Percentiles rank a stretch among this genome's conserved stretches.
phyloP scores from a whole-genome alignment of 2,329 filamentous ascomycete genomes.

The Emericellopsis atlantica region DNA sequence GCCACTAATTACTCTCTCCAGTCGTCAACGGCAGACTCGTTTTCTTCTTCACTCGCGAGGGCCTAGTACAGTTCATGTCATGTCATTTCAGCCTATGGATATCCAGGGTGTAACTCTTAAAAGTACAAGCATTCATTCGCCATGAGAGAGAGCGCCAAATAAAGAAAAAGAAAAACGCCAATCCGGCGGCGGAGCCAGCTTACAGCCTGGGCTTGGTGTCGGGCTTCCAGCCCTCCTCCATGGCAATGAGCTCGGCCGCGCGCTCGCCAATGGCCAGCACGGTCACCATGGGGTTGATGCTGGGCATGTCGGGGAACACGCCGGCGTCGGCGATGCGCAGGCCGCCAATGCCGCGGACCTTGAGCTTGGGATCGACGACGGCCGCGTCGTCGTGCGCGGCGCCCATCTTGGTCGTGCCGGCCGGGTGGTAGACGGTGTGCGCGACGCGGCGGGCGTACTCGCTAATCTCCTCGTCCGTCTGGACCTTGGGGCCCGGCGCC shows the following conservation, averaged over 20 bases:
- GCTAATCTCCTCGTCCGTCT: slow-evolving; percentile 67
- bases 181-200: not conserved
- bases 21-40: no score
- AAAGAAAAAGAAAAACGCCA: not conserved
- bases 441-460: slow-evolving; percentile 72
- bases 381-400: slow-evolving; percentile 53
- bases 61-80: no score
- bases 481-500: slow-evolving; percentile 60
- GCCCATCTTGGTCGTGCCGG: slow-evolving; percentile 85
- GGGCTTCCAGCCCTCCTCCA: slow-evolving; percentile 43
- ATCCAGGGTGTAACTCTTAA: no score
- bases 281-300: slow-evolving; percentile 84
- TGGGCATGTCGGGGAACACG: slow-evolving; percentile 78
- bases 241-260: slow-evolving; percentile 67
- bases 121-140: no score
- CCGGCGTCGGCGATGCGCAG: slow-evolving; percentile 77
- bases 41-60: no score
- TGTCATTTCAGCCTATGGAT: no score
- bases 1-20: no score
- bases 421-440: slow-evolving; percentile 84
- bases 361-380: slow-evolving; percentile 68
- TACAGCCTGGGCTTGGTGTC: slow-evolving; percentile 18
- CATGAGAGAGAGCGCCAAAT: no score
- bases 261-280: slow-evolving; percentile 75
- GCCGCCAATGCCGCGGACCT: slow-evolving; percentile 58